Conservation (phyloP, 805 yeast species). For the Hanseniaspora jakobsenii region DNA sequence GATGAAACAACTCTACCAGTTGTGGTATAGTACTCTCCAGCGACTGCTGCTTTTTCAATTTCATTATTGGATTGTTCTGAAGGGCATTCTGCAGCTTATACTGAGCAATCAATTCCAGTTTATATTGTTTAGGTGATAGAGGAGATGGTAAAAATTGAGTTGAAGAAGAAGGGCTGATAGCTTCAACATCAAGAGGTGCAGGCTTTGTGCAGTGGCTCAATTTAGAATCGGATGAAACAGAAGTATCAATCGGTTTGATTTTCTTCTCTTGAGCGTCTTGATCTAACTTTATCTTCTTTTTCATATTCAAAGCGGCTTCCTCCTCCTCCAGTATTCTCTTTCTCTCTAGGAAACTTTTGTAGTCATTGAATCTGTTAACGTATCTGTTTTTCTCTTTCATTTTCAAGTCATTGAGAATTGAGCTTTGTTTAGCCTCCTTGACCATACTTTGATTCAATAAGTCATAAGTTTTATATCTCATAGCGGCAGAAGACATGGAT, state of each 20-base stretch:
- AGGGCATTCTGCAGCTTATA: conserved; percentile 9
- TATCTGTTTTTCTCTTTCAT: conserved; percentile 17
- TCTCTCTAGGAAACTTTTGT: conserved; percentile 15
- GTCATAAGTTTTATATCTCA: conserved; percentile 30
- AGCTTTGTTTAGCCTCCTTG: conserved; percentile 23
- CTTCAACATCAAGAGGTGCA: too few relatives aligned
- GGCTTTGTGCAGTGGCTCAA: too few relatives aligned
- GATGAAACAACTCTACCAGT: background rate
- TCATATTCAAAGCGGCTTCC: background rate
- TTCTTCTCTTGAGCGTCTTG: background rate
- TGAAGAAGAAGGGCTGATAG: too few relatives aligned
- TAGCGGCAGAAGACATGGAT: conserved; percentile 21
- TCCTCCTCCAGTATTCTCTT: conserved; percentile 5
- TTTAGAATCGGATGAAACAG: too few relatives aligned
- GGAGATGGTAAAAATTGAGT: background rate
- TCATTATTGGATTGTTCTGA: background rate
- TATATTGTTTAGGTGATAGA: conserved; percentile 9
- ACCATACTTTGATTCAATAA: conserved; percentile 26
- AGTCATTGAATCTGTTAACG: conserved; percentile 21
- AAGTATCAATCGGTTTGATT: too few relatives aligned
- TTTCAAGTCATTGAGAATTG: conserved; percentile 20
- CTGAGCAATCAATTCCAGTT: conserved; percentile 5
- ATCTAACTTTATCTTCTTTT: conserved; percentile 13
- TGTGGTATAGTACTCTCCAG: conserved; percentile 9
- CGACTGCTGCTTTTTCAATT: conserved; percentile 1